Evolutionary conservation across 202 grass and related monocot genomes (phyloP).

Genomic region (Eragrostis tef): DNA sequence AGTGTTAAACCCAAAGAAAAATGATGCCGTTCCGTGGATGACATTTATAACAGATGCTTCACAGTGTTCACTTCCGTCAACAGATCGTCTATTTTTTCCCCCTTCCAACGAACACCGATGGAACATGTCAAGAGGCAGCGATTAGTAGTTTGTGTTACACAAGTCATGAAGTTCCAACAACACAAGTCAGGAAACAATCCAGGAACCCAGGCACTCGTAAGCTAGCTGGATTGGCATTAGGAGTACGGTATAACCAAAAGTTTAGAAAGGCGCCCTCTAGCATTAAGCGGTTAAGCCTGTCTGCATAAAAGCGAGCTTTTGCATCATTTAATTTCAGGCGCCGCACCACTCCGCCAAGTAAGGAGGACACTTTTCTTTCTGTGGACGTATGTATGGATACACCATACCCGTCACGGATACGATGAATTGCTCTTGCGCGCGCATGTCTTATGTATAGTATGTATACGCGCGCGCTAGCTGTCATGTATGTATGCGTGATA

Average conservation of each 20-base stretch:
- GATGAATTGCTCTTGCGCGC: not conserved
- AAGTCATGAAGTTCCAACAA: no score
- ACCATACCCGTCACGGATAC: not conserved
- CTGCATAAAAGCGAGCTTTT: not conserved
- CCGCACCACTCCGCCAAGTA: no score
- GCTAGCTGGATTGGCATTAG: constrained; percentile 10
- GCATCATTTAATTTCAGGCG: not conserved
- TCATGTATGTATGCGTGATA: not conserved
- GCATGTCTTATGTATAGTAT: no score
- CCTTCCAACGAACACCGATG: no score
- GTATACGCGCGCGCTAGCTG: not conserved
- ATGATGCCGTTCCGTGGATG: no score
- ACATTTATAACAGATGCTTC: no score
- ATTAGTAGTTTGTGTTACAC: no score
- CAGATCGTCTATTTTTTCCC: no score
- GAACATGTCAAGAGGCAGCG: no score
- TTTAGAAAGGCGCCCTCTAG: not conserved
- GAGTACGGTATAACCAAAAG: not conserved
- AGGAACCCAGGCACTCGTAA: constrained; percentile 12
- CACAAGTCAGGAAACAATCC: constrained; percentile 30
- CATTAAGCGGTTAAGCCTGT: not conserved
- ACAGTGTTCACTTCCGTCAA: no score
- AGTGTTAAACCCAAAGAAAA: no score
- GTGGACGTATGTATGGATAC: not conserved
- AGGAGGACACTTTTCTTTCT: no score